Evolutionary conservation across 345 rosid species (phyloP).

Genomic region (Microthlaspi erraticum): DNA sequence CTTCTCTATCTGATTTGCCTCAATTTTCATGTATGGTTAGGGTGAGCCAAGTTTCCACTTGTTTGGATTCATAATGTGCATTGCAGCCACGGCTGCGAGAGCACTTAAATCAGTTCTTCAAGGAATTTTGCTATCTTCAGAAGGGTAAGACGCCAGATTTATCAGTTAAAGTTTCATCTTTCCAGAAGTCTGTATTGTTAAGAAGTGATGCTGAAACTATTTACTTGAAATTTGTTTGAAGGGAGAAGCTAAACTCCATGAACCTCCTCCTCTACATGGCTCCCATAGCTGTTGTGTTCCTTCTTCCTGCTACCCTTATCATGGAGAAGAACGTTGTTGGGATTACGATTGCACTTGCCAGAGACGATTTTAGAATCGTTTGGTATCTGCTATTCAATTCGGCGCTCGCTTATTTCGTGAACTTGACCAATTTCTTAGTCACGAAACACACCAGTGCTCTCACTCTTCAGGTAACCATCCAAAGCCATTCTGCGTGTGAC

Average conservation of each 20-base stretch:
- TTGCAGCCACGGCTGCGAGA: conserved; percentile 78
- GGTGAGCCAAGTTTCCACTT: conserved; percentile 80
- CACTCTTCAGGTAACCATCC: conserved; percentile 56
- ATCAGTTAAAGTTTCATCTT: neutral
- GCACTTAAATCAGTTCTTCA: conserved; percentile 79
- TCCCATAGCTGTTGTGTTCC: conserved; percentile 55
- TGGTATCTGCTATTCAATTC: conserved; percentile 64
- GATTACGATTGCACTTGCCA: conserved; percentile 51
- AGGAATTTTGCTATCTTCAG: conserved; percentile 73
- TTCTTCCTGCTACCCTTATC: conserved; percentile 59
- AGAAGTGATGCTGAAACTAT: conserved; percentile 17
- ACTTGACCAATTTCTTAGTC: conserved; percentile 67
- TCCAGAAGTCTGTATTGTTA: neutral
- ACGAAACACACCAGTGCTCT: conserved; percentile 62
- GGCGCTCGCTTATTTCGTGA: conserved; percentile 56
- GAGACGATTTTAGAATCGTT: conserved; percentile 54
- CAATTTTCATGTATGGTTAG: conserved; percentile 34
- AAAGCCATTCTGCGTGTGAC: conserved; percentile 6
- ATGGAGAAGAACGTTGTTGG: conserved; percentile 60
- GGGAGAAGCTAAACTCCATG: conserved; percentile 71
- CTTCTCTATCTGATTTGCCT: conserved; percentile 10
- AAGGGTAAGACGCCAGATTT: conserved; percentile 54
- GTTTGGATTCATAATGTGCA: conserved; percentile 71
- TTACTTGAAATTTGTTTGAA: conserved; percentile 32
- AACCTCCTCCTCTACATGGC: conserved; percentile 64